These are phyloP conservation scores for Thelonectria rubi DNA, from an alignment of 2,329 filamentous ascomycete genomes.

Conservation along the genomic window DNA sequence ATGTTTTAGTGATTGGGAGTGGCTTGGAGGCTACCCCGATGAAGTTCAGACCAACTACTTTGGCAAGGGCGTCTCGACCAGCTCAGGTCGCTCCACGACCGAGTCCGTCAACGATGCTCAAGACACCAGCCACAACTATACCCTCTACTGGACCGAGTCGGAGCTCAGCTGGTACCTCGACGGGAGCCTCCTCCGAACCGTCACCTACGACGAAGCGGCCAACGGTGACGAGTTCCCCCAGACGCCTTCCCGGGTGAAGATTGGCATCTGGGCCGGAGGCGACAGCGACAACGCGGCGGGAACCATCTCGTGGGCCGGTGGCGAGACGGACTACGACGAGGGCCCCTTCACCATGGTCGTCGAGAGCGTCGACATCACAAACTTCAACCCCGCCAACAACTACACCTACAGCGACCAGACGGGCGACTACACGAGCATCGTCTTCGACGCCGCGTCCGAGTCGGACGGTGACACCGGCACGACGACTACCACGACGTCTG, in stretches of 20 bases:
- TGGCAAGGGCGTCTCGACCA: slow-evolving; percentile 71
- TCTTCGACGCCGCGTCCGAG: slow-evolving; percentile 20
- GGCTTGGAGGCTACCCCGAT: slow-evolving; percentile 10
- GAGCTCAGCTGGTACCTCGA: slow-evolving; percentile 69
- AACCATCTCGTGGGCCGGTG: slow-evolving; percentile 74
- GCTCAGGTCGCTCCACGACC: slow-evolving; percentile 66
- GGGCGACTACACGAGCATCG: slow-evolving; percentile 40
- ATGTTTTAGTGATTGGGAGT: slow-evolving; percentile 71
- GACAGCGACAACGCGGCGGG: slow-evolving; percentile 58
- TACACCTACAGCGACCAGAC: slow-evolving; percentile 41
- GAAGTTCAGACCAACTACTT: slow-evolving; percentile 75
- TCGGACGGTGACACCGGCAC: neutral
- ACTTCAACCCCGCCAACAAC: slow-evolving; percentile 48
- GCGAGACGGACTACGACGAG: slow-evolving; percentile 50
- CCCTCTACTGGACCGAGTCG: slow-evolving; percentile 71
- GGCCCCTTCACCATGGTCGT: slow-evolving; percentile 70
- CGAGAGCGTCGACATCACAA: slow-evolving; percentile 54
- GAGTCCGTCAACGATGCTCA: slow-evolving; percentile 47
- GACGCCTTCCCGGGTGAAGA: slow-evolving; percentile 73
- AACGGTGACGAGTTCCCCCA: slow-evolving; percentile 67
- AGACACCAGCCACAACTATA: slow-evolving; percentile 67
- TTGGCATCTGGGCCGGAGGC: slow-evolving; percentile 64
- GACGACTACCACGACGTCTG: neutral
- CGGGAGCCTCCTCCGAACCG: slow-evolving; percentile 46
- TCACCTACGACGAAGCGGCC: slow-evolving; percentile 55